A percentile compares a stretch with the other conserved stretches of the same genome.
phyloP scores from a whole-genome alignment of 108 stramenopile genomes.

The Bacterosira constricta region DNA sequence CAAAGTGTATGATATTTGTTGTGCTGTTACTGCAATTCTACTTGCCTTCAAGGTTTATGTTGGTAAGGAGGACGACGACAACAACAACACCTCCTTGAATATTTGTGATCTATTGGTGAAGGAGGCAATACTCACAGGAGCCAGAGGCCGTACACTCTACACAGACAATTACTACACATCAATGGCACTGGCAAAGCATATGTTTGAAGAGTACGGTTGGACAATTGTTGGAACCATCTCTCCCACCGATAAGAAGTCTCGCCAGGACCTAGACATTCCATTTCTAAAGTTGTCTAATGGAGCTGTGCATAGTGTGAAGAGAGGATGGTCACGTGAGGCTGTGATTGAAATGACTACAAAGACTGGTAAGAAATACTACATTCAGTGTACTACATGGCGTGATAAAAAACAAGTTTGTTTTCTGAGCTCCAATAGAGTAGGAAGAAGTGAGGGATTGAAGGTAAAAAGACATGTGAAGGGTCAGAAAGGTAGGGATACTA shows the following conservation, averaged over 20 bases:
- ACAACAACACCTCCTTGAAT: too few species aligned
- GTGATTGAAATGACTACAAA: background rate
- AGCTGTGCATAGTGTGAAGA: background rate
- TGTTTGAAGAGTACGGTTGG: constrained; percentile 11
- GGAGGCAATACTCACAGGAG: too few species aligned
- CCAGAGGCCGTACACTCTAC: constrained; percentile 8
- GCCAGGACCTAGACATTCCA: constrained; percentile 2
- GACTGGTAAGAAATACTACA: background rate
- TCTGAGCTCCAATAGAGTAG: background rate
- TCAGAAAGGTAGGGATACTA: background rate
- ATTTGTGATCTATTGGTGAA: too few species aligned
- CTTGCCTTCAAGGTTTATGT: too few species aligned
- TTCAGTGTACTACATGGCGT: constrained; percentile 2
- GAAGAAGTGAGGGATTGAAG: background rate
- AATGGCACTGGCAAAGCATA: background rate
- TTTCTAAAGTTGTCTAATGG: constrained; percentile 27
- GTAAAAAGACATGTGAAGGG: too few species aligned
- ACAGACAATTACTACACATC: constrained; percentile 29
- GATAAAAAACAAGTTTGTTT: constrained; percentile 11
- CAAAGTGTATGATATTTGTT: too few species aligned
- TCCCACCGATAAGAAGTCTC: constrained; percentile 17
- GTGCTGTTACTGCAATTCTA: too few species aligned
- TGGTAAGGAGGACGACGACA: too few species aligned
- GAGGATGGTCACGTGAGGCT: constrained; percentile 28
- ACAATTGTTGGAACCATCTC: constrained; percentile 10